phyloP scores from a whole-genome alignment of 805 yeast genomes.

The Suhomyces sp. region DNA sequence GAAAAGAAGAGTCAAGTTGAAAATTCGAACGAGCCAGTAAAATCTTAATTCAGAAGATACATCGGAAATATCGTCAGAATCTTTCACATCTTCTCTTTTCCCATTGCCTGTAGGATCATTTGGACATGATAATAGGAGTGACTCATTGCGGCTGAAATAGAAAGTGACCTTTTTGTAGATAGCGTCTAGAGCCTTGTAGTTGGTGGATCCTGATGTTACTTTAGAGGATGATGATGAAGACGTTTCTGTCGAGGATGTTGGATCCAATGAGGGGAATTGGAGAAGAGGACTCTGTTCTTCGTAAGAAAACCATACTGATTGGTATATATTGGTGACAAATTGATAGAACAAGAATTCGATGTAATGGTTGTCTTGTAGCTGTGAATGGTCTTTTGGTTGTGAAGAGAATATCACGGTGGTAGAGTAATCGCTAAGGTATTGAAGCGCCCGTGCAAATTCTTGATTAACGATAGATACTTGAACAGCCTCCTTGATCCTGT shows the following conservation, averaged over 20 bases:
- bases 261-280: background rate
- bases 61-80: background rate
- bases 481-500: conserved; percentile 8
- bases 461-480: conserved; percentile 14
- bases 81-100: conserved; percentile 1
- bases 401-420: conserved; percentile 21
- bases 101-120: conserved; percentile 6
- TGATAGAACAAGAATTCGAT: conserved; percentile 31
- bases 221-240: too few species aligned
- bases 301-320: conserved; percentile 21
- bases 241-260: background rate
- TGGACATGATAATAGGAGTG: conserved; percentile 10
- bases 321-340: conserved; percentile 19
- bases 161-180: conserved; percentile 22
- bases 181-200: conserved; percentile 11
- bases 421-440: conserved; percentile 16
- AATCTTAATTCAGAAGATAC: conserved; percentile 19
- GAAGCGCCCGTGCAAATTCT: conserved; percentile 19
- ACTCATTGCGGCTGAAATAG: conserved; percentile 23
- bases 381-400: conserved; percentile 22
- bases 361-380: conserved; percentile 23
- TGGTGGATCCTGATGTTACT: background rate
- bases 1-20: conserved; percentile 23
- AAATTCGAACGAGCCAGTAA: conserved; percentile 22
- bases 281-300: conserved; percentile 1